Evolutionary conservation across 2,329 filamentous ascomycete genomes (phyloP), one percentile per base, ranked within the genome.

Genomic region (Cladosporium halotolerans): DNA sequence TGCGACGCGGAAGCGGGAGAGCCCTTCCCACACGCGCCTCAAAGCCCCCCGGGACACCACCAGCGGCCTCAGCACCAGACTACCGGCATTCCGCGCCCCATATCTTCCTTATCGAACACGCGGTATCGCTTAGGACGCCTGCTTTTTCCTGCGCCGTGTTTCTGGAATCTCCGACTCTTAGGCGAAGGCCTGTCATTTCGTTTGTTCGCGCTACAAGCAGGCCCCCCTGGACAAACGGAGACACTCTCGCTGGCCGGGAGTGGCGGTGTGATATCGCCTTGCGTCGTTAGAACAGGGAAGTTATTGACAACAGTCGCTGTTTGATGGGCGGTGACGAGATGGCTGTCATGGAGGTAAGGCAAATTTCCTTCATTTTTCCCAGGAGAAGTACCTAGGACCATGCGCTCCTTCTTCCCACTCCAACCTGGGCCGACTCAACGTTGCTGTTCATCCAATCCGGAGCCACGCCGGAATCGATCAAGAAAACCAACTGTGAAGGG

Each of bases 341-440:
- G 45, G 57, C 52, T 14, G 46, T 48, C 52, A 56, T 56, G 56
- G 54, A 56, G 56, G 56, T 58, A 58, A 58, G 53, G 56, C 40
- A n/a, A 33, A 28, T 28, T 28, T 28, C 23, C 23, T 28, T 28
- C 23, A 28, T 28, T 5, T 28, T 28, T 28, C 7, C 23, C 23
- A 28, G 23, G 23, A 28, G 23, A 28, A 28, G 23, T 28, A n/a
- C n/a, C n/a, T n/a, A 28, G 5, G 23, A 28, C 23, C 23, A 28
- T 28, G 23, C 23, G 23, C 23, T 28, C 23, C 23, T 28, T 28
- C 23, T 28, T 28, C 23, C 5, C 23, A 28, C 23, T 28, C 7
- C 23, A 28, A 28, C 23, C 23, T 28, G 23, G 23, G 23, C 23
- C 23, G 23, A 7, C 23, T 28, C 23, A 28, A 28, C 23, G 23